These are phyloP conservation scores for Mycena vulgaris DNA, from an alignment of 768 basidiomycete genomes.

Conservation along the genomic window DNA sequence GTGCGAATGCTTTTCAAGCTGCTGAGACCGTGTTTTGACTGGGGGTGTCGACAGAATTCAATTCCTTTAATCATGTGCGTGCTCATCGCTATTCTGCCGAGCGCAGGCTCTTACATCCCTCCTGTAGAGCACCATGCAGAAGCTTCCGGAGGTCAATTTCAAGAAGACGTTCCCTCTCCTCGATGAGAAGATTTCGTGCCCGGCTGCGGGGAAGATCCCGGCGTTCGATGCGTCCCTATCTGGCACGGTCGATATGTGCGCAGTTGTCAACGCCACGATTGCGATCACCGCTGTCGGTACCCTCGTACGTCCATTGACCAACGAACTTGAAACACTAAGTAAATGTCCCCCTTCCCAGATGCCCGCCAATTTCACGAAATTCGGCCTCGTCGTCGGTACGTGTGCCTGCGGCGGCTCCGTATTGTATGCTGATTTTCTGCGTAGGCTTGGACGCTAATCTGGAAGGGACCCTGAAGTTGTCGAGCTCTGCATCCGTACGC, in stretches of 20 bases:
- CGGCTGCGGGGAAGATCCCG: conserved; percentile 32
- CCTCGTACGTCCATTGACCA: conserved; percentile 30
- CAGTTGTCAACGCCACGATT: conserved; percentile 44
- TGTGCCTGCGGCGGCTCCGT: neutral
- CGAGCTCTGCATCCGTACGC: conserved; percentile 40
- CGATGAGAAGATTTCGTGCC: conserved; percentile 39
- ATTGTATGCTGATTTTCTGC: neutral
- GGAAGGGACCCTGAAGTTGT: conserved; percentile 47
- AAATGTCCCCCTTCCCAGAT: conserved; percentile 25
- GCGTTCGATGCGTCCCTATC: conserved; percentile 39
- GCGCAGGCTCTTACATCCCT: neutral
- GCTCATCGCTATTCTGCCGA: neutral
- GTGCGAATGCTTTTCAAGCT: neutral
- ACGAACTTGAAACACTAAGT: neutral
- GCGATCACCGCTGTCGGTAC: conserved; percentile 42
- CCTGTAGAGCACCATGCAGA: conserved; percentile 31
- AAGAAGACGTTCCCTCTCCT: conserved; percentile 43
- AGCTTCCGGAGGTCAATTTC: conserved; percentile 37
- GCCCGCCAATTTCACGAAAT: conserved; percentile 51
- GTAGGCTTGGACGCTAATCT: conserved; percentile 44
- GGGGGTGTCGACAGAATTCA: conserved; percentile 26
- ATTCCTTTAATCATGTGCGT: conserved; percentile 37
- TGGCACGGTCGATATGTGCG: conserved; percentile 39
- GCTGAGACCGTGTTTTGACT: neutral
- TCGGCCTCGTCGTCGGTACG: conserved; percentile 45